Percentiles rank a stretch among this genome's conserved stretches.
Conservation (phyloP, 495 filamentous ascomycete species). For the Daldinia grandis region DNA sequence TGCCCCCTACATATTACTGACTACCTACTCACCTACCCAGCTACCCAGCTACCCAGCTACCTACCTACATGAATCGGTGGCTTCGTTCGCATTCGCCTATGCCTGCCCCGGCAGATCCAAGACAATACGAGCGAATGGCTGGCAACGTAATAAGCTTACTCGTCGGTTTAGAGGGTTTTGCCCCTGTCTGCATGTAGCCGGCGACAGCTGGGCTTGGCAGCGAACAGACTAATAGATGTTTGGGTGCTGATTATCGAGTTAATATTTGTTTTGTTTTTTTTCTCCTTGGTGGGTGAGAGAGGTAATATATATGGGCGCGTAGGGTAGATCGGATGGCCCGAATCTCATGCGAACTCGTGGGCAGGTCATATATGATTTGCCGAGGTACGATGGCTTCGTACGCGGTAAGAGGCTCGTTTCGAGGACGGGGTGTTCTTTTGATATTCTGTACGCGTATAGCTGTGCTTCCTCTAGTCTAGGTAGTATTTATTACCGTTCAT, state of each 20-base stretch:
- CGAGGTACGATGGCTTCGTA: neutral
- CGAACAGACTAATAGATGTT: constrained; percentile 4
- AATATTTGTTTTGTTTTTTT: constrained; percentile 17
- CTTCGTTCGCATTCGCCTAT: neutral
- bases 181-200: constrained; percentile 7
- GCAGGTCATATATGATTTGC: constrained; percentile 7
- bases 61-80: neutral
- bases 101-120: neutral
- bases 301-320: neutral
- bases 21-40: neutral
- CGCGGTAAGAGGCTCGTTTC: neutral
- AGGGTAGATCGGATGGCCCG: constrained; percentile 18
- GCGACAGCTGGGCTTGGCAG: constrained; percentile 24
- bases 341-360: neutral
- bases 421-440: neutral
- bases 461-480: neutral
- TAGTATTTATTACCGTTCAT: neutral
- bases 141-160: constrained; percentile 4
- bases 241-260: constrained; percentile 14
- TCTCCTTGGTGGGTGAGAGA: neutral
- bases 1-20: neutral
- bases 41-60: no score
- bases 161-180: neutral
- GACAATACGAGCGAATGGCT: constrained; percentile 14
- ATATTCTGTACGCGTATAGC: neutral